Evolutionary conservation across 2,329 filamentous ascomycete genomes (phyloP), one percentile per base, ranked within the genome.

Genomic region (Podosphaera aphanis): DNA sequence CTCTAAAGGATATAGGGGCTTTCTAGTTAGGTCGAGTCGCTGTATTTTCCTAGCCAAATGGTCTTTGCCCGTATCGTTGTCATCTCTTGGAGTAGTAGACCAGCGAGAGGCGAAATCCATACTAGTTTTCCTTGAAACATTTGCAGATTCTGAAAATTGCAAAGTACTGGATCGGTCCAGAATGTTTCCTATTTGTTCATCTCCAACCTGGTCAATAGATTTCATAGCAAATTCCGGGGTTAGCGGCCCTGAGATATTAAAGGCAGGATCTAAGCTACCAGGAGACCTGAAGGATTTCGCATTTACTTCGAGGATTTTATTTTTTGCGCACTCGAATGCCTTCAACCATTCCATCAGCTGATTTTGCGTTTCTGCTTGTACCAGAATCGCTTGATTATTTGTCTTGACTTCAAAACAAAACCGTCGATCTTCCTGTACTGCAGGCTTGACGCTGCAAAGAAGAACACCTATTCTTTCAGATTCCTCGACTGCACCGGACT

Each of bases 371-470:
- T 98, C 90, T 3, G 88, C 83, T 63, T 98, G 90, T 2, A 98
- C 68, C 48, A 94, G 66, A 51, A 93, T 77, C 43, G 79, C 90
- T 50, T 82, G 82, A 56, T 83, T 93, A 62, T 94, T 98, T 2
- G 90, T 98, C 67, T 95, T 98, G 56, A 98, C 81, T 62, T 98
- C 90, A 56, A 98, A 94, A 60, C 90, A 95, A 62, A 95, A 98
- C 15, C 90, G 74, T 35, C 90, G 76, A 57, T 98, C 90, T 62
- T 98, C 90, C 53, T 83, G 78, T 44, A 92, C 80, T 0, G 86
- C 85, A 16, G 86, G 85, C 55, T 88, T 83, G 43, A 90, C 81
- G 56, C 83, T 93, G 64, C 90, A 98, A 35, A 98, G 74, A 45
- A 98, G 64, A 2, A 98, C 86, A 36, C 90, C 90, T 49, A 93